phyloP scores from a whole-genome alignment of 345 rosid species.

The Rhodomyrtus tomentosa region DNA sequence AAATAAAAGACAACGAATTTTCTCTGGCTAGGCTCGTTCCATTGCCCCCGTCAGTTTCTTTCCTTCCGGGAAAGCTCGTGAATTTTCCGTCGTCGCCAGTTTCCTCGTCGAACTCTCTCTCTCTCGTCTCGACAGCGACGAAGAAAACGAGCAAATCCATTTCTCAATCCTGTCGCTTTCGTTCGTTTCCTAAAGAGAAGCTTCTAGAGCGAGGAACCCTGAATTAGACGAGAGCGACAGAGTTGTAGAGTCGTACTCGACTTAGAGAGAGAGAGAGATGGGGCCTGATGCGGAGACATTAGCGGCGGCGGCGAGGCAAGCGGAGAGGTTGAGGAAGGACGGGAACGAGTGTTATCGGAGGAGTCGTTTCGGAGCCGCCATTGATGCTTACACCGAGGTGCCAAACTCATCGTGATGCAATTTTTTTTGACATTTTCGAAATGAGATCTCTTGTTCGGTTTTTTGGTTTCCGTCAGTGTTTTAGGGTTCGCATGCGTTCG shows the following conservation, averaged over 20 bases:
- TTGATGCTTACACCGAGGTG: constrained; percentile 89
- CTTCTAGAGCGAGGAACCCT: not conserved
- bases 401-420: not conserved
- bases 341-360: constrained; percentile 53
- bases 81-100: not conserved
- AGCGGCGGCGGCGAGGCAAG: constrained; percentile 39
- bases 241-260: too few species aligned
- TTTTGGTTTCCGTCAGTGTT: not conserved
- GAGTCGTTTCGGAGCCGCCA: constrained; percentile 72
- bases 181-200: not conserved
- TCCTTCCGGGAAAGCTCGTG: not conserved
- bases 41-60: not conserved
- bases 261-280: constrained; percentile 9
- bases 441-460: not conserved
- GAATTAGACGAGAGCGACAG: not conserved
- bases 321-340: constrained; percentile 48
- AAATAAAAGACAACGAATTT: not conserved
- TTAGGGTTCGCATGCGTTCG: too few species aligned
- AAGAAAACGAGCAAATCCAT: too few species aligned
- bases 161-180: not conserved
- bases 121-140: too few species aligned
- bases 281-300: constrained; percentile 10
- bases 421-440: too few species aligned
- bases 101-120: not conserved
- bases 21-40: not conserved